phyloP scores from a whole-genome alignment of 495 filamentous ascomycete species.

The Extremus antarcticus region DNA sequence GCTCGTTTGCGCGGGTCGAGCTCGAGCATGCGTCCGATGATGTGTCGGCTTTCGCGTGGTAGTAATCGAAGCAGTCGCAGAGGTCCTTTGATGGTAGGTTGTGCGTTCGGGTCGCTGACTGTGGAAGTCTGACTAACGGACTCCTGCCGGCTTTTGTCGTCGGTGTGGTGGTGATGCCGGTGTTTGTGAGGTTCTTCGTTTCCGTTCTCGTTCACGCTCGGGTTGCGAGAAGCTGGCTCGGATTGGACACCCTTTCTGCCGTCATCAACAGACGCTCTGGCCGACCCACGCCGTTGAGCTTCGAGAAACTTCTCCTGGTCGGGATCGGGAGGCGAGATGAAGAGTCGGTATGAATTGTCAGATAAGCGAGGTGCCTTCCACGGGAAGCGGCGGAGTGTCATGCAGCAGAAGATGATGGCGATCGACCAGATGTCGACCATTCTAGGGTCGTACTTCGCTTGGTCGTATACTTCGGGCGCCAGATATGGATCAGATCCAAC shows the following conservation, averaged over 20 bases:
- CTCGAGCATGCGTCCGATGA: conserved; percentile 89
- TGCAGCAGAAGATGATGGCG: conserved; percentile 98
- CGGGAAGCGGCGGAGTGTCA: conserved; percentile 89
- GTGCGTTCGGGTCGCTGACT: conserved; percentile 15
- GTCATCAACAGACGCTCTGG: background rate
- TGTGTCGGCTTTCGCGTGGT: conserved; percentile 77
- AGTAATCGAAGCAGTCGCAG: conserved; percentile 87
- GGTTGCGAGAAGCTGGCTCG: conserved; percentile 24
- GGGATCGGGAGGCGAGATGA: conserved; percentile 61
- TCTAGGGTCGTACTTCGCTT: conserved; percentile 87
- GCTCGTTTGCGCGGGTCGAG: conserved; percentile 76
- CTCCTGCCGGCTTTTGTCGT: conserved; percentile 5
- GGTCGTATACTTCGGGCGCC: conserved; percentile 92
- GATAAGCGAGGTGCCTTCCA: conserved; percentile 91
- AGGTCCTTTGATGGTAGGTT: conserved; percentile 68
- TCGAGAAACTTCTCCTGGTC: conserved; percentile 18
- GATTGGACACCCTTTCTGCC: conserved; percentile 12
- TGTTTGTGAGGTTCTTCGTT: conserved; percentile 1
- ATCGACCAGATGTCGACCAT: conserved; percentile 96
- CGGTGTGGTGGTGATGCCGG: conserved; percentile 24
- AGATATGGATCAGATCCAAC: conserved; percentile 97
- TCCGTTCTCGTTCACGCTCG: conserved; percentile 8
- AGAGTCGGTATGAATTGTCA: conserved; percentile 91
- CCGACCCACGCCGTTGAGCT: conserved; percentile 17
- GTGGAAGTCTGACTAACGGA: conserved; percentile 10